Evolutionary conservation across 768 basidiomycete genomes (phyloP).

Genomic region (Favolaschia claudopus): DNA sequence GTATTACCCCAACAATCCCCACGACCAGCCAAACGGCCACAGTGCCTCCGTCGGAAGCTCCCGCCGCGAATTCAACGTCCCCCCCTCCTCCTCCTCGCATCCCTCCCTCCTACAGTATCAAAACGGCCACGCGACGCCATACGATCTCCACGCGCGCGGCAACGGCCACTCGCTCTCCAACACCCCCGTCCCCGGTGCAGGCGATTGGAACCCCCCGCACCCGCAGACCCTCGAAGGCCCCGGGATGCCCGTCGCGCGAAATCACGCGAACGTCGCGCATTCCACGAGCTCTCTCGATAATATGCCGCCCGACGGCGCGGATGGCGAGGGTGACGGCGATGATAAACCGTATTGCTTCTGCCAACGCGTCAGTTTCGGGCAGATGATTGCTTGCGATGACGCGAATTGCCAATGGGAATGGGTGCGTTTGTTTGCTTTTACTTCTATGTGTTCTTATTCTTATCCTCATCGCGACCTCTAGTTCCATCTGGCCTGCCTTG

Average conservation of each 20-base stretch:
- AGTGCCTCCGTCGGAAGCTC: constrained; percentile 28
- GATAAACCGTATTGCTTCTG: constrained; percentile 86
- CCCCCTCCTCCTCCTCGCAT: constrained; percentile 58
- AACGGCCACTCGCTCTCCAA: constrained; percentile 39
- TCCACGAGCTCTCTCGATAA: constrained; percentile 2
- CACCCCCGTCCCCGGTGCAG: constrained; percentile 35
- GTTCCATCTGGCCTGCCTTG: constrained; percentile 85
- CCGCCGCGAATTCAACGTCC: constrained; percentile 55
- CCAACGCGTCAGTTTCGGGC: constrained; percentile 83
- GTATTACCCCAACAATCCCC: constrained; percentile 35
- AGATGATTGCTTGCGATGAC: constrained; percentile 96
- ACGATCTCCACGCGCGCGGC: constrained; percentile 48
- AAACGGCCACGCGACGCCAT: constrained; percentile 46
- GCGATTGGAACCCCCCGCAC: constrained; percentile 58
- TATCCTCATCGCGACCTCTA: constrained; percentile 36
- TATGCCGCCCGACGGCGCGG: constrained; percentile 41
- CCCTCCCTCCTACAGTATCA: constrained; percentile 62
- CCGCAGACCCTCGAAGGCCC: constrained; percentile 76
- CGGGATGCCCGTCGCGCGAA: constrained; percentile 75
- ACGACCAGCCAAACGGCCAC: constrained; percentile 36
- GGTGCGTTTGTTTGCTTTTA: constrained; percentile 61
- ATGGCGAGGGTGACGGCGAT: constrained; percentile 66
- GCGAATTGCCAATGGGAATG: constrained; percentile 84
- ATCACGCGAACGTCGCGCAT: constrained; percentile 25
- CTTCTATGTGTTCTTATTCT: constrained; percentile 1